Conservation (phyloP, 2,329 filamentous ascomycete species). For the Purpureocillium takamizusanense region DNA sequence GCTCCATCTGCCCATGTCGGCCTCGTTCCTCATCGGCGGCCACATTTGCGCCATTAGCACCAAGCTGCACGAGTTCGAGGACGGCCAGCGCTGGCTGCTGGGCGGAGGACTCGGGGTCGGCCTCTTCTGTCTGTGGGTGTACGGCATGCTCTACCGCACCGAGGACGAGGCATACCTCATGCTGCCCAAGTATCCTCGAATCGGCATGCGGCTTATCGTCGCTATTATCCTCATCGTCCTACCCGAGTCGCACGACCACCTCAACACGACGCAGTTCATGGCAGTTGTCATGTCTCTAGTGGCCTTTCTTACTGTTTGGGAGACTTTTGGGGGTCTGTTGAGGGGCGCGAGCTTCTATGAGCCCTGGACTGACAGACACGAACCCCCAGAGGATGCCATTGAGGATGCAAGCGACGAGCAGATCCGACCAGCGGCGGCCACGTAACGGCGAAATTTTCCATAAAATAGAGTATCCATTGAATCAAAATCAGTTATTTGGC, state of each 20-base stretch:
- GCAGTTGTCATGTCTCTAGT: slow-evolving; percentile 33
- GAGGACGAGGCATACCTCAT: slow-evolving; percentile 25
- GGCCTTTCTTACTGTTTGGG: slow-evolving; percentile 32
- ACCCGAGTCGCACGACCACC: slow-evolving; percentile 22
- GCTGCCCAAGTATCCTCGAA: slow-evolving; percentile 22
- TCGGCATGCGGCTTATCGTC: slow-evolving; percentile 23
- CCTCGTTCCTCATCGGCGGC: slow-evolving; percentile 35
- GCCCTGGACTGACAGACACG: slow-evolving; percentile 19
- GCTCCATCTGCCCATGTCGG: slow-evolving; percentile 34
- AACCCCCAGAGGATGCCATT: slow-evolving; percentile 8
- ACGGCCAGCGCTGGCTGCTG: slow-evolving; percentile 36
- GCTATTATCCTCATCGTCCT: slow-evolving; percentile 23
- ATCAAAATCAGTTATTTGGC: no score
- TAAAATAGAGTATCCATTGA: no score
- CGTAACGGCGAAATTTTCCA: no score
- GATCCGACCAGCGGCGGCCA: no score
- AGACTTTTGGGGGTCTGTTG: slow-evolving; percentile 27
- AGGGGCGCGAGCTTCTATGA: slow-evolving; percentile 21
- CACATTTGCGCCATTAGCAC: slow-evolving; percentile 34
- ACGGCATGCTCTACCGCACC: slow-evolving; percentile 30
- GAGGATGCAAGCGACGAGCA: slow-evolving; percentile 7
- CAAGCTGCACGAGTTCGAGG: slow-evolving; percentile 26
- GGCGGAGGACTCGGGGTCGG: slow-evolving; percentile 35
- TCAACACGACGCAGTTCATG: slow-evolving; percentile 24
- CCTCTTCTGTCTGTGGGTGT: slow-evolving; percentile 32